Base-by-base conservation (phyloP, 352 stramenopile genomes). In the Phytophthora aleatoria region DNA sequence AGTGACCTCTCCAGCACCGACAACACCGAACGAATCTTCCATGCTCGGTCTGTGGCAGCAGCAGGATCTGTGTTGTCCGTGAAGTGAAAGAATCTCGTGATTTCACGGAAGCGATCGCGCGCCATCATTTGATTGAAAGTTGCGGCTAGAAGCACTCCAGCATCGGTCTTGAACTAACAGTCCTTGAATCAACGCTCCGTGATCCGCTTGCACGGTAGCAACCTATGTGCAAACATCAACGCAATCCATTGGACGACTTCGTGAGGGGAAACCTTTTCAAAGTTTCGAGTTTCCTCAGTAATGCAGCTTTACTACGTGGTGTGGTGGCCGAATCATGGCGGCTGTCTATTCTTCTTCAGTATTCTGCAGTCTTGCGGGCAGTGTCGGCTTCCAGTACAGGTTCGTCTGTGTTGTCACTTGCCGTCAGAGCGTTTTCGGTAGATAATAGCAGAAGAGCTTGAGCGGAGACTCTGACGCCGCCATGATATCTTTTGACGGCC, bases 231-330 rank as follows among this genome's bases (percentile, higher is more conserved):
- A 20, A 20, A 20, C 16, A 20, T 20, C 16, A 20, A 20, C 16
- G 16, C 16, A 20, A 20, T 20, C 48, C 39, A 62, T 38, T 58
- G 54, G 0, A 47, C 47, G 38, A 65, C 11, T 51, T 70, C 62
- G 10, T 64, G 43, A 1, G 62, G 35, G 12, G 3, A n/a, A 28
- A 49, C 11, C 16, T 41, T 43, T 8, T 54, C 0, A 33, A 50
- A 65, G 44, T 57, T 65, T 20, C 26, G 0, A 5, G 45, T 31
- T 4, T 38, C n/a, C 50, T n/a, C 2, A 8, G 20, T 16, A 42
- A 44, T 10, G 8, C 16, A 10, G 30, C 31, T n/a, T 15, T 41
- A 50, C 4, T 39, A 2, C 33, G 11, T 10, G 50, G 56, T 12
- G 11, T 10, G 50, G 56, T 12, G 20, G 1, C 4, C 36, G 56